Evolutionary conservation across 495 filamentous ascomycete genomes (phyloP), one percentile per base, ranked within the genome.

Genomic region (Lophium mytilinum): DNA sequence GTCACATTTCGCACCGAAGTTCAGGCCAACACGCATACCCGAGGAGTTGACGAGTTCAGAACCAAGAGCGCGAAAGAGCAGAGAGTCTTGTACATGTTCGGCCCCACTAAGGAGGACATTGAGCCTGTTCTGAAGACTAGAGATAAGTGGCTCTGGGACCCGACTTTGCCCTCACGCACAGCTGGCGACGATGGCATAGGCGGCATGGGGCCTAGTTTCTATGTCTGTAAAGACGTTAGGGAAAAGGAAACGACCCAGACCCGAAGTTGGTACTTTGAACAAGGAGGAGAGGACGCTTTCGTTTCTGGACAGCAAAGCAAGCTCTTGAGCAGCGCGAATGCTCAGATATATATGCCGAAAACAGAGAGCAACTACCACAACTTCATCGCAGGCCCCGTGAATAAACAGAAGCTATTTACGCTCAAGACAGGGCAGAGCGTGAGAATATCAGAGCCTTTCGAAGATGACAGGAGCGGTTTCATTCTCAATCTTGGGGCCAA

Each of bases 221-320:
- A 74, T 10, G 61, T 68, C 53, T 69, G 70, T 6, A 71, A 73
- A 21, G 75, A 74, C 41, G 71, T 72, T 43, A 33, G 72, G 36
- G 55, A 71, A 37, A 67, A 52, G 45, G 79, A 83, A 66, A 70
- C 70, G 46, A 74, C 72, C 0, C 57, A 60, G 12, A 74, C 72
- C n/a, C 82, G 78, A 78, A 69, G 75, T 53, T 84, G 81, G 82
- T 86, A 80, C 55, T 72, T 76, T 52, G 64, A 71, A 12, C 51
- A 71, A 21, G 69, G 71, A 18, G 68, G 70, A 17, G 69, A 71
- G 37, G 61, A 63, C 12, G 49, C 21, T 9, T 78, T 82, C 37
- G 68, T 63, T 6, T 61, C 69, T 37, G 67, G 59, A 40, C 83
- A 72, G 53, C 43, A 17, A 11, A 42, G 35, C 4, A 43, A 36